Evolutionary conservation across 2,329 filamentous ascomycete species (phyloP).

Genomic region (Stemphylium beticola): DNA sequence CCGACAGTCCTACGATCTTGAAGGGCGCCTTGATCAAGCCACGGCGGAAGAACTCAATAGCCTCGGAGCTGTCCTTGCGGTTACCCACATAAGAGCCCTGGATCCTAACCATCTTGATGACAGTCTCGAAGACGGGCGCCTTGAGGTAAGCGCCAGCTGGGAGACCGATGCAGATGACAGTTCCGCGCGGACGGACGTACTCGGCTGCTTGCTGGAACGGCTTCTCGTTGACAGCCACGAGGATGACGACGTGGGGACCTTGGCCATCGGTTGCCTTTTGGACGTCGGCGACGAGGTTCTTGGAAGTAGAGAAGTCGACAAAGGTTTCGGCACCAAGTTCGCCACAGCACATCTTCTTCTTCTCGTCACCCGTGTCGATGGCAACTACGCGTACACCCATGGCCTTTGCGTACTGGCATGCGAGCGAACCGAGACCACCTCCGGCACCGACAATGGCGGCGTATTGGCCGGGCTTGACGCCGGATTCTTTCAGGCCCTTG

Average conservation of each 20-base stretch:
- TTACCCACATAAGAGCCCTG: constrained; percentile 90
- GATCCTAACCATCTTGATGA: constrained; percentile 89
- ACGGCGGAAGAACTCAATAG: constrained; percentile 84
- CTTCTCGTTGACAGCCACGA: constrained; percentile 86
- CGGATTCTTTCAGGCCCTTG: constrained; percentile 88
- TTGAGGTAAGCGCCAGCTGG: constrained; percentile 77
- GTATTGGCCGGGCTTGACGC: constrained; percentile 73
- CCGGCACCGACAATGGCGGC: constrained; percentile 87
- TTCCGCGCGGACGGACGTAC: constrained; percentile 83
- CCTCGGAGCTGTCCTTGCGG: constrained; percentile 84
- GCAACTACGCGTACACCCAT: constrained; percentile 84
- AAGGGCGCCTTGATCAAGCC: constrained; percentile 86
- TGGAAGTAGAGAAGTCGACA: constrained; percentile 79
- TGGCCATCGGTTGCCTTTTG: constrained; percentile 82
- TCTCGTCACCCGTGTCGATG: constrained; percentile 84
- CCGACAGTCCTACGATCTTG: constrained; percentile 81
- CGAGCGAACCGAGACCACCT: constrained; percentile 79
- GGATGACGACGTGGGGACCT: constrained; percentile 84
- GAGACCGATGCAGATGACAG: constrained; percentile 87
- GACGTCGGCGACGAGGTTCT: constrained; percentile 83
- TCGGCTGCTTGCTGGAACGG: constrained; percentile 93
- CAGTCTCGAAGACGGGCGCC: constrained; percentile 87
- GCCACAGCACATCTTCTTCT: constrained; percentile 70
- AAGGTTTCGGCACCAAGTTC: constrained; percentile 74
- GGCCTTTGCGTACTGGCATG: constrained; percentile 85